phyloP scores from a whole-genome alignment of 257 asterid genomes.

The Haberlea rhodopensis region DNA sequence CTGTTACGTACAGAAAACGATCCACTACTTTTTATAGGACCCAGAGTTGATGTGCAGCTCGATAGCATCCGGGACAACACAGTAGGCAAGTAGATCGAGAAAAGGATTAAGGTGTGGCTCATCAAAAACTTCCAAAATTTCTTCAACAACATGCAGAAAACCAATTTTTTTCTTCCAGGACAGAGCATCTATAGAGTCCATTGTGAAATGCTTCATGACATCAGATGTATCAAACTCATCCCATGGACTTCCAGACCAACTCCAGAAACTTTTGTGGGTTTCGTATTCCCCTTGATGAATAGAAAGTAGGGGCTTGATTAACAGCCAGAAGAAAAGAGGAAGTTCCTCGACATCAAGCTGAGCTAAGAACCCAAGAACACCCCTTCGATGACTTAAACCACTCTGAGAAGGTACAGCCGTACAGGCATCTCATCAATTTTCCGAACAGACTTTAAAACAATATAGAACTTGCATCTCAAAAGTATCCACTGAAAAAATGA shows the following conservation, averaged over 20 bases:
- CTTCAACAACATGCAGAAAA: constrained; percentile 80
- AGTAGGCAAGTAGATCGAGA: constrained; percentile 65
- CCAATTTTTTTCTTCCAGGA: constrained; percentile 81
- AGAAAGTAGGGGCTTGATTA: constrained; percentile 60
- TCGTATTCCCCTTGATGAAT: constrained; percentile 42
- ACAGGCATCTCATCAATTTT: constrained; percentile 17
- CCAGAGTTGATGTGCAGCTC: constrained; percentile 61
- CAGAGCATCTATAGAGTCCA: constrained; percentile 43
- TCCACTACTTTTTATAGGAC: constrained; percentile 33
- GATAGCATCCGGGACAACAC: constrained; percentile 63
- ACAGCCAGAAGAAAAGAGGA: constrained; percentile 73
- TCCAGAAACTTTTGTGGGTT: constrained; percentile 27
- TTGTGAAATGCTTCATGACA: constrained; percentile 57
- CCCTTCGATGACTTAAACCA: constrained; percentile 67
- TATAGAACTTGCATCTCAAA: constrained; percentile 16
- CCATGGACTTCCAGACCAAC: constrained; percentile 31
- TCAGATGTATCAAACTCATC: constrained; percentile 39
- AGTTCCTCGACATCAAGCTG: constrained; percentile 86
- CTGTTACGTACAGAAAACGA: constrained; percentile 22
- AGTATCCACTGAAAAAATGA: constrained; percentile 2
- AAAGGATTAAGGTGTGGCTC: constrained; percentile 66
- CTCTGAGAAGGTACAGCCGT: constrained; percentile 57
- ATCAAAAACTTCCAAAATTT: constrained; percentile 75
- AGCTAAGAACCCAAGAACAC: constrained; percentile 77
- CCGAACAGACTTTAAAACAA: constrained; percentile 20